Evolutionary conservation across 495 filamentous ascomycete species (phyloP), one percentile per base, ranked within the genome.

Genomic region (Penicillium longicatenatum): DNA sequence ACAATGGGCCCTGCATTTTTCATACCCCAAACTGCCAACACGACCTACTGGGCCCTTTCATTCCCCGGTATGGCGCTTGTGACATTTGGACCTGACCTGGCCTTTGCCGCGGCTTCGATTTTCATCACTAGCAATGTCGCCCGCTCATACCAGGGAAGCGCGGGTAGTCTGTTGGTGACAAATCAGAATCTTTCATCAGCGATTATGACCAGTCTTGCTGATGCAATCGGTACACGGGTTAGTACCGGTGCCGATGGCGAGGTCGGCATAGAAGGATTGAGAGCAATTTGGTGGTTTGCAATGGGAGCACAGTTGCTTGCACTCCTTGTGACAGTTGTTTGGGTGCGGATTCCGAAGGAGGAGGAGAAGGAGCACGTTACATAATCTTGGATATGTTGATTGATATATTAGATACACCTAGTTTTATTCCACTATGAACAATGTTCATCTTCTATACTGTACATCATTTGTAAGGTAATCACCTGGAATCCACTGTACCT

Each of bases 321-420:
- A 2, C 76, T 72, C 1, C 53, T 75, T 3, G 66, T 81, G 52
- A 78, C 72, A 4, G 68, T 69, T 3, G 56, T 70, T 12, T 68
- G 70, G 62, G 75, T 81, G 16, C 58, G 78, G 44, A 79, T 81
- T 51, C 75, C 74, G 0, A 81, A 77, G 63, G 75, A 75, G 16
- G 76, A 79, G 48, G 77, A 81, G 57, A 78, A 79, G 55, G 78
- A 81, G 41, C 78, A 81, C 53, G 75, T 81, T 21, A 64, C 59
- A 17, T 69, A 35, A 64, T 43, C 37, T 21, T 5, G 21, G 4
- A 22, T 35, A 35, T 35, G 31, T 35, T 26, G 1, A 26, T 4
- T 1, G 0, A 26, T 26, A 4, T 26, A 6, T 26, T 26, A 4
- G 4, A 26, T 26, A 6, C 4, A 26, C 4, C 7, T 26, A 26